A percentile compares a stretch with the other conserved stretches of the same genome.
Conservation (phyloP, 1,284 basidiomycete genomes). For the Singerocomus rubriflavus region DNA sequence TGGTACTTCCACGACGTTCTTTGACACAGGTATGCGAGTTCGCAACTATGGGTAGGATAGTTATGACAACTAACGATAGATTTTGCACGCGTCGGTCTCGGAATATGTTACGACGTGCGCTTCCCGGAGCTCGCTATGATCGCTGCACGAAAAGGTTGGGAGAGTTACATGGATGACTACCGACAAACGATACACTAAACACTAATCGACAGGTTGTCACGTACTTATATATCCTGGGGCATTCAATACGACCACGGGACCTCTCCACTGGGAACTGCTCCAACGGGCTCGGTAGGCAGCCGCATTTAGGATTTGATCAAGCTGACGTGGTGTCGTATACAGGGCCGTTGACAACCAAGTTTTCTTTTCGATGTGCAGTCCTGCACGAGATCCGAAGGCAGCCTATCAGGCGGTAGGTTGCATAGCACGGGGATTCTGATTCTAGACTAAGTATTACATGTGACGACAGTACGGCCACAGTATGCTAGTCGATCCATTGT, state of each 20-base stretch:
- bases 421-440: background rate
- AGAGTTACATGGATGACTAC: background rate
- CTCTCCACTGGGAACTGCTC: constrained; percentile 94
- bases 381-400: constrained; percentile 81
- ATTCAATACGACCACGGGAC: constrained; percentile 92
- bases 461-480: constrained; percentile 82
- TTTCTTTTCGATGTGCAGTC: constrained; percentile 94
- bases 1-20: constrained; percentile 74
- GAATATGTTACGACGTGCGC: constrained; percentile 89
- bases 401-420: constrained; percentile 80
- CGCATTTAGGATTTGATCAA: background rate
- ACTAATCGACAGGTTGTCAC: constrained; percentile 64
- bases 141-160: constrained; percentile 77
- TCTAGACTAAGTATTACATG: constrained; percentile 1
- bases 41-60: background rate
- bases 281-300: constrained; percentile 72
- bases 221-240: constrained; percentile 90
- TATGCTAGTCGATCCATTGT: constrained; percentile 88
- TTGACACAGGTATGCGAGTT: constrained; percentile 75
- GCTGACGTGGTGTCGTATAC: constrained; percentile 14
- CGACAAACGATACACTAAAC: background rate
- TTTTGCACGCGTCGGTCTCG: constrained; percentile 87
- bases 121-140: constrained; percentile 97
- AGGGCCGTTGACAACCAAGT: constrained; percentile 97
- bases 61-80: constrained; percentile 42